Base-by-base conservation (phyloP, 306 rosid genomes). In the Calophaca sinica region DNA sequence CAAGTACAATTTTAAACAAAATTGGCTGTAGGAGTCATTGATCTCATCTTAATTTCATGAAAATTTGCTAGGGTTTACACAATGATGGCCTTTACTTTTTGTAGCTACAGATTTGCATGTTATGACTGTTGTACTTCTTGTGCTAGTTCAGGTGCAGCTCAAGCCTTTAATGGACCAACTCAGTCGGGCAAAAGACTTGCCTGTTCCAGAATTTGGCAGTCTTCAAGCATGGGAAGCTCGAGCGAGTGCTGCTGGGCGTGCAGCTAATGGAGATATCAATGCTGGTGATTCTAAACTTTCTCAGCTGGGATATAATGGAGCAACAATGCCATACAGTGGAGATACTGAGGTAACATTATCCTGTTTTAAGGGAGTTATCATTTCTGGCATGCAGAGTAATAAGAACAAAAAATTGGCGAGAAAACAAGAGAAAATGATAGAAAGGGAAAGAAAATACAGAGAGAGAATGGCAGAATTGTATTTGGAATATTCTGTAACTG, bases 181-280 rank as follows among this genome's bases (percentile, higher is more conserved):
- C 54, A 80, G 77, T 72, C 85, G 96, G 71, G 94, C 91, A 59
- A 91, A 94, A 86, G 98, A 94, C 82, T 82, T 94, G 82, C 85
- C 94, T 76, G 91, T 86, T 85, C 97, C 98, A 36, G 98, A 91
- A 74, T 89, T 91, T 81, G 96, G 96, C 73, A 87, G 69, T 79
- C 98, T 94, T 86, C 91, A 84, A 81, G 97, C 97, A 84, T 94
- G 98, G 98, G 98, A 94, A 82, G 96, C 89, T 60, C 86, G 91
- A 71, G 97, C 97, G 57, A 87, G 91, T 84, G 92, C 93, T 62
- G 91, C 93, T 58, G 84, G 84, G 67, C 97, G 92, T 76, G 92
- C 88, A 26, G 92, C 80, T 68, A 88, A 91, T 79, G 96, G 97
- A 49, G 96, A 89, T 78, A 81, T 79, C 55, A 85, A 82, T 60